These are phyloP conservation scores for Fusarium citri DNA, from an alignment of 2,329 filamentous ascomycete genomes.

Conservation along the genomic window DNA sequence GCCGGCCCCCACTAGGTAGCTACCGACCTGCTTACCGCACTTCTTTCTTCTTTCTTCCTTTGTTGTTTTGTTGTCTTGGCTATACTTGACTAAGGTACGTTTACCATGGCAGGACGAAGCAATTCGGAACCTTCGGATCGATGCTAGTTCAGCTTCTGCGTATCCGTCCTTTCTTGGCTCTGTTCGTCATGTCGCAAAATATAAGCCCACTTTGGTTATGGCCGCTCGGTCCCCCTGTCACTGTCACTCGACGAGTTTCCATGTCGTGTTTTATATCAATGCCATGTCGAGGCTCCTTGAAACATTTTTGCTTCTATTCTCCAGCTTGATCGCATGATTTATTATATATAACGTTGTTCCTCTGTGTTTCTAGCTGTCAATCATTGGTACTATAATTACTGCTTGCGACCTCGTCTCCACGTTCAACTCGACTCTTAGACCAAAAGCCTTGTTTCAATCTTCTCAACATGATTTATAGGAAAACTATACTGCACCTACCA, in stretches of 20 bases:
- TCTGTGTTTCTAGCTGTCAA: not conserved
- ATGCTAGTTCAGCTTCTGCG: not conserved
- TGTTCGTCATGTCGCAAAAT: conserved; percentile 2
- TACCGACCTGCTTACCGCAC: conserved; percentile 28
- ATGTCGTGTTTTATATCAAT: conserved; percentile 20
- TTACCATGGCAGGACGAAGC: conserved; percentile 34
- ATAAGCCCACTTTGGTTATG: conserved; percentile 12
- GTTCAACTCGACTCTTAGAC: not conserved
- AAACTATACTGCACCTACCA: not conserved
- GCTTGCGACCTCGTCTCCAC: not conserved
- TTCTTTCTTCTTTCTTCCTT: not conserved
- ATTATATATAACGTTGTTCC: not conserved
- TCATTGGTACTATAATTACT: not conserved
- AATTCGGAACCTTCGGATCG: conserved; percentile 47
- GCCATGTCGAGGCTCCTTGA: conserved; percentile 30
- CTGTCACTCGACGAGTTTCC: conserved; percentile 2
- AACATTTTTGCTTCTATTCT: conserved; percentile 14
- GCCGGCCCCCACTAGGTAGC: too few species aligned
- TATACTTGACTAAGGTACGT: not conserved
- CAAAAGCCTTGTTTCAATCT: not conserved
- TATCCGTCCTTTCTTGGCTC: conserved; percentile 11
- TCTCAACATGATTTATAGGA: conserved; percentile 7
- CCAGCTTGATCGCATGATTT: conserved; percentile 18
- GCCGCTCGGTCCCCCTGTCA: not conserved
- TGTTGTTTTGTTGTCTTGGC: not conserved